Evolutionary conservation across 768 basidiomycete genomes (phyloP).

Genomic region (Mycena kentingensis): DNA sequence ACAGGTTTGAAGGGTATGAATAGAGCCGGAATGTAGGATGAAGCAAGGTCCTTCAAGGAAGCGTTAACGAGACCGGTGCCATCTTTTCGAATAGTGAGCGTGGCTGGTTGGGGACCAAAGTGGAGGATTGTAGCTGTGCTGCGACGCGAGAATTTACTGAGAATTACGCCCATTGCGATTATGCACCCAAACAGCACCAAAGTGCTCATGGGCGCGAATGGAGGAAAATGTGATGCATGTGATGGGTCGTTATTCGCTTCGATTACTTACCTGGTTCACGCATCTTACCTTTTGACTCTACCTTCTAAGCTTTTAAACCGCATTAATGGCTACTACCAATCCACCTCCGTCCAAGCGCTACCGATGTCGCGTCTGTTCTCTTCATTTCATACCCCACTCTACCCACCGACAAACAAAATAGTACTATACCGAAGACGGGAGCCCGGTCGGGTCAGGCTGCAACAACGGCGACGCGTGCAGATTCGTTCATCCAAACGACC

Average conservation of each 20-base stretch:
- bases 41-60: constrained; percentile 33
- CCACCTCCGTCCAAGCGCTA: too few species aligned
- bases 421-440: constrained; percentile 52
- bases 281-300: not conserved
- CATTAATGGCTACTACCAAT: too few species aligned
- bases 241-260: not conserved
- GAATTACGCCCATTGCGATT: constrained; percentile 38
- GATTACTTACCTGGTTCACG: not conserved
- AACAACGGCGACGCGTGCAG: constrained; percentile 52
- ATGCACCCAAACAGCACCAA: constrained; percentile 34
- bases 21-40: not conserved
- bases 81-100: constrained; percentile 37
- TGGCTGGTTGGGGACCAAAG: constrained; percentile 42
- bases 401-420: constrained; percentile 19
- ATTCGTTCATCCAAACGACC: constrained; percentile 56
- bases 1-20: constrained; percentile 39
- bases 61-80: constrained; percentile 36
- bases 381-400: not conserved
- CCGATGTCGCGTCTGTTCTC: constrained; percentile 47
- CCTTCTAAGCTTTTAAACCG: too few species aligned
- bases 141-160: constrained; percentile 32
- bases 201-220: constrained; percentile 27
- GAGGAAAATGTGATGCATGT: constrained; percentile 4
- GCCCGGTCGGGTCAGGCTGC: constrained; percentile 44
- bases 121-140: constrained; percentile 34